Percentiles rank a stretch among this genome's conserved stretches.
Evolutionary conservation across 2,329 filamentous ascomycete species (phyloP).

Genomic region (Ophiostoma fasciatum): DNA sequence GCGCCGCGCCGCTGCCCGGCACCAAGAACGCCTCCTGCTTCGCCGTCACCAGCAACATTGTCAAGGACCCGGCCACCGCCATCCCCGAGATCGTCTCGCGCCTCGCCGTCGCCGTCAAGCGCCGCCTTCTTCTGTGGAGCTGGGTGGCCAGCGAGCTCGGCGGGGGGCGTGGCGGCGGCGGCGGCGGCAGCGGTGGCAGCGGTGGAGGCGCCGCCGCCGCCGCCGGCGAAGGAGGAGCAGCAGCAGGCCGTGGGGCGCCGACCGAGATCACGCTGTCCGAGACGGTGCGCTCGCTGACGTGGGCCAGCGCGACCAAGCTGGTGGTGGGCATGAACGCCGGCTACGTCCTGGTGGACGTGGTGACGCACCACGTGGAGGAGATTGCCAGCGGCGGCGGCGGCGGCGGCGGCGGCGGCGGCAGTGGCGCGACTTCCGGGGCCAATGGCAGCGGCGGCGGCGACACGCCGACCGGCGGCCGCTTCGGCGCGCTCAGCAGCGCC

Average conservation of each 20-base stretch:
- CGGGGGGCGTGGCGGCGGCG: background rate
- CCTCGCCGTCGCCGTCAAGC: constrained; percentile 83
- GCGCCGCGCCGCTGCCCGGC: constrained; percentile 54
- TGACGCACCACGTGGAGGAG: constrained; percentile 58
- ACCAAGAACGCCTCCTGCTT: constrained; percentile 85
- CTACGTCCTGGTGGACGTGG: constrained; percentile 78
- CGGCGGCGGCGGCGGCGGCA: constrained; percentile 56
- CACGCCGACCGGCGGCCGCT: constrained; percentile 44
- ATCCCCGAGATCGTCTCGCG: constrained; percentile 89
- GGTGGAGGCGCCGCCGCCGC: background rate
- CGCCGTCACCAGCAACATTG: constrained; percentile 88
- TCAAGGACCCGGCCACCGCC: constrained; percentile 72
- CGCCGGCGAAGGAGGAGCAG: constrained; percentile 17
- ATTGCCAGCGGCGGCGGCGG: constrained; percentile 58
- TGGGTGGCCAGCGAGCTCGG: constrained; percentile 91
- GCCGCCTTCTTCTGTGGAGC: constrained; percentile 78
- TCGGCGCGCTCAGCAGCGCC: constrained; percentile 68
- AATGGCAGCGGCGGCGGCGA: constrained; percentile 29
- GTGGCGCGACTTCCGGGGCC: constrained; percentile 62
- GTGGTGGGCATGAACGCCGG: constrained; percentile 84
- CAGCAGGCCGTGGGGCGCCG: too few relatives aligned
- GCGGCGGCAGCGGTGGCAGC: background rate
- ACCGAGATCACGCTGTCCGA: constrained; percentile 68
- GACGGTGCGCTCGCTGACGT: constrained; percentile 76
- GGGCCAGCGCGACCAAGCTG: constrained; percentile 75